Conservation (phyloP, 2,329 filamentous ascomycete species). For the Colletotrichum simmondsii region DNA sequence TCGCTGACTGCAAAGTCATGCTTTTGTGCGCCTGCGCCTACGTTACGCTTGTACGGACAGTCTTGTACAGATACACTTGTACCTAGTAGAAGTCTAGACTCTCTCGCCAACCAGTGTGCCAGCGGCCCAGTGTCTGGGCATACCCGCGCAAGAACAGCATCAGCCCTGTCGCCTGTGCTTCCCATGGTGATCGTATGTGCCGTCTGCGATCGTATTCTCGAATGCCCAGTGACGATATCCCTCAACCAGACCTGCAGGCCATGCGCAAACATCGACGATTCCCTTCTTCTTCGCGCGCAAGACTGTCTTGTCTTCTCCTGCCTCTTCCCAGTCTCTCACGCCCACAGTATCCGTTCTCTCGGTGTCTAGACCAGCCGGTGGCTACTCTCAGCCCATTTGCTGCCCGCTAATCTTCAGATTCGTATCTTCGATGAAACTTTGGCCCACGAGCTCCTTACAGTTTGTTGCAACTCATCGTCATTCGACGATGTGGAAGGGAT, state of each 20-base stretch:
- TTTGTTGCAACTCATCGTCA: neutral
- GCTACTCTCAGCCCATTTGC: constrained; percentile 9
- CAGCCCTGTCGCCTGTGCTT: constrained; percentile 12
- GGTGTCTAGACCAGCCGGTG: constrained; percentile 22
- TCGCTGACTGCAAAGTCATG: neutral
- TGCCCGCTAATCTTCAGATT: neutral
- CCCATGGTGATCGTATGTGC: constrained; percentile 20
- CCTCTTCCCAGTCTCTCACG: constrained; percentile 26
- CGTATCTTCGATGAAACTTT: constrained; percentile 12
- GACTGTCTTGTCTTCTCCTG: constrained; percentile 13
- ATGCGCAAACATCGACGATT: constrained; percentile 4
- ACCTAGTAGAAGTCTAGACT: neutral
- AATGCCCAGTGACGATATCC: constrained; percentile 1
- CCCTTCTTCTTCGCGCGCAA: neutral
- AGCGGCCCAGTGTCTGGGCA: too few species aligned
- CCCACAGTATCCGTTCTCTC: constrained; percentile 15
- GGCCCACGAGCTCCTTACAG: constrained; percentile 11
- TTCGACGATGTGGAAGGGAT: constrained; percentile 10
- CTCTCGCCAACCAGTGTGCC: neutral
- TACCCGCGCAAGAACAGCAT: neutral
- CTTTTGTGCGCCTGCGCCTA: neutral
- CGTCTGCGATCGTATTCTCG: constrained; percentile 8
- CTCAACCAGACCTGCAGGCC: neutral
- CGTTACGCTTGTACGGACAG: neutral
- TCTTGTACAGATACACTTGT: neutral